Evolutionary conservation across 169 alveolate species (phyloP).

Genomic region (Cryptosporidium meleagridis): DNA sequence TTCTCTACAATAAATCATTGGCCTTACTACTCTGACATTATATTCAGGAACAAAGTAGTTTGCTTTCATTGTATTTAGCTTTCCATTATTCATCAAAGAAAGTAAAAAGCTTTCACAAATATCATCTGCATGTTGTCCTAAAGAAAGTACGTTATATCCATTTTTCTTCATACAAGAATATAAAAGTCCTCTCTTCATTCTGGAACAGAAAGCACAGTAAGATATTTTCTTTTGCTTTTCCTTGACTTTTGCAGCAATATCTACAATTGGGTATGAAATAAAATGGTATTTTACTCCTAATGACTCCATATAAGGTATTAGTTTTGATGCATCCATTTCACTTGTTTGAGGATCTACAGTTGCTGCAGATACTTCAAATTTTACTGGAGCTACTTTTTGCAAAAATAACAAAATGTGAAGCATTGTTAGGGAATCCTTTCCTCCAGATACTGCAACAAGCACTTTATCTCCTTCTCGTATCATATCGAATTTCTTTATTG

Average conservation of each 20-base stretch:
- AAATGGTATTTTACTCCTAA: constrained; percentile 90
- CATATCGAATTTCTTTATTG: constrained; percentile 91
- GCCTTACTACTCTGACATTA: constrained; percentile 92
- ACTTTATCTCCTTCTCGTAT: constrained; percentile 90
- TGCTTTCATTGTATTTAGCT: constrained; percentile 93
- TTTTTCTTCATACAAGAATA: constrained; percentile 89
- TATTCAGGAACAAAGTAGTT: constrained; percentile 87
- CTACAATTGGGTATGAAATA: constrained; percentile 89
- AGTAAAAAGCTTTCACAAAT: constrained; percentile 92
- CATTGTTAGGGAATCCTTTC: constrained; percentile 93
- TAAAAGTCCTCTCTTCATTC: constrained; percentile 95
- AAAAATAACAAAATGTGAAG: constrained; percentile 86
- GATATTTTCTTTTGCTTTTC: constrained; percentile 82
- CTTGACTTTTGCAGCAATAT: constrained; percentile 87
- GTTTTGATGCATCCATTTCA: constrained; percentile 91
- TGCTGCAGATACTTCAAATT: constrained; percentile 88
- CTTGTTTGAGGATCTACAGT: constrained; percentile 94
- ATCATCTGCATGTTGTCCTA: constrained; percentile 95
- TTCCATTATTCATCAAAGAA: constrained; percentile 92
- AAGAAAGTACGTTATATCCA: constrained; percentile 90
- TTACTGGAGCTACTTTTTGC: constrained; percentile 84
- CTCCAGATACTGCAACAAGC: constrained; percentile 93
- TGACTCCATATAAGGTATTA: constrained; percentile 81
- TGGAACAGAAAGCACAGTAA: constrained; percentile 92
- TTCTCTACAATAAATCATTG: constrained; percentile 92